Conservation (phyloP, 2,329 filamentous ascomycete species). For the Talaromyces funiculosus region DNA sequence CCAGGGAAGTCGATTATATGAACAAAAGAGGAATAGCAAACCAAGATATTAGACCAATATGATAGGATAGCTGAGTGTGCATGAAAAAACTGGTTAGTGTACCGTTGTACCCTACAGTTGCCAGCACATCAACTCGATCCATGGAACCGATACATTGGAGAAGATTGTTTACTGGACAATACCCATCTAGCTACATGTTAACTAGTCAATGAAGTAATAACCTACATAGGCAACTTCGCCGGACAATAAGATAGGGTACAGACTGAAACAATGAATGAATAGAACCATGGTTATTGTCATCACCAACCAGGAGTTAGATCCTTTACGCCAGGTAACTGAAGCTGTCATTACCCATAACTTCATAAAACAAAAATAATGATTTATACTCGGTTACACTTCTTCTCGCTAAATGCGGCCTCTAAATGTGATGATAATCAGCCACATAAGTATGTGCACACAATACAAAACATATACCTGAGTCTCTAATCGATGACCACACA, state of each 20-base stretch:
- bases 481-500: neutral
- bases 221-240: neutral
- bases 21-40: constrained; percentile 27
- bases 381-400: neutral
- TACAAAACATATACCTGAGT: neutral
- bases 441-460: neutral
- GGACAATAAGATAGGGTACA: neutral
- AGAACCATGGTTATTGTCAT: neutral
- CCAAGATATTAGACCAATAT: neutral
- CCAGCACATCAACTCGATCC: constrained; percentile 28
- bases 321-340: neutral
- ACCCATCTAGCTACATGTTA: constrained; percentile 1
- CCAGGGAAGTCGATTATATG: constrained; percentile 1
- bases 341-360: constrained; percentile 1
- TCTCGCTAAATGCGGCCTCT: constrained; percentile 1
- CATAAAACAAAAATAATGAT: constrained; percentile 8
- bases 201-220: neutral
- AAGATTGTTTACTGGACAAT: neutral
- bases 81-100: constrained; percentile 10
- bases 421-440: neutral
- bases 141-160: constrained; percentile 1
- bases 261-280: neutral
- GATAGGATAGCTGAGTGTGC: constrained; percentile 15
- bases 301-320: neutral
- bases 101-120: constrained; percentile 13